Evolutionary conservation across 108 stramenopile species (phyloP), one percentile per base, ranked within the genome.

Genomic region (Skeletonema menzelii): DNA sequence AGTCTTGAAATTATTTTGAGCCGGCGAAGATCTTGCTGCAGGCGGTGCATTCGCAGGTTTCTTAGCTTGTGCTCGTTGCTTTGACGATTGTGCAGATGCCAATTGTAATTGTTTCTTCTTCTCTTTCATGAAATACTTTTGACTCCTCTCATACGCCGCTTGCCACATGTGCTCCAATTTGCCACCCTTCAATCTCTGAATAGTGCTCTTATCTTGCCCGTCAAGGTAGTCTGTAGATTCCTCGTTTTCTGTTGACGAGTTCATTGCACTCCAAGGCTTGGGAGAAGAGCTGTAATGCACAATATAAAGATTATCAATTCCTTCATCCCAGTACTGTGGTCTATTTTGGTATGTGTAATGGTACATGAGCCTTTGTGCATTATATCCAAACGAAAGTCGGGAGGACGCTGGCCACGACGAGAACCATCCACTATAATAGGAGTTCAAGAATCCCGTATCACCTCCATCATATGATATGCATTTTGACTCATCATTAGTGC

Each of bases 361-460:
- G 63, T 90, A 77, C 69, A 95, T 67, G 37, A 88, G 85, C 20
- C 85, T 76, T 62, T 93, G 96, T 3, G 94, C 94, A 74, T 97
- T 97, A 77, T 82, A 95, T 19, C 81, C 86, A 46, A 91, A 85
- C 27, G 86, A 67, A 34, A 97, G 73, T 13, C 94, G 80, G 4
- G 86, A 85, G 27, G 58, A 61, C 4, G 87, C 56, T 30, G 93
- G 88, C 72, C 85, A 73, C 19, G 76, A 68, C 28, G 47, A 49
- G 63, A 56, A 87, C 96, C 96, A 97, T 35, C 72, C 82, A 8
- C 85, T 64, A 68, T 89, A 97, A 67, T 83, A 93, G 17, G 85
- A 79, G 67, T 97, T 97, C 30, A 97, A 77, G 61, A 93, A 94
- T 5, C 94, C 96, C n/a, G 92, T 95, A 60, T 95, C 94, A 17